These are phyloP conservation scores for Mortierella sp. DNA, from an alignment of 371 early-diverging fungal genomes.

Conservation along the genomic window DNA sequence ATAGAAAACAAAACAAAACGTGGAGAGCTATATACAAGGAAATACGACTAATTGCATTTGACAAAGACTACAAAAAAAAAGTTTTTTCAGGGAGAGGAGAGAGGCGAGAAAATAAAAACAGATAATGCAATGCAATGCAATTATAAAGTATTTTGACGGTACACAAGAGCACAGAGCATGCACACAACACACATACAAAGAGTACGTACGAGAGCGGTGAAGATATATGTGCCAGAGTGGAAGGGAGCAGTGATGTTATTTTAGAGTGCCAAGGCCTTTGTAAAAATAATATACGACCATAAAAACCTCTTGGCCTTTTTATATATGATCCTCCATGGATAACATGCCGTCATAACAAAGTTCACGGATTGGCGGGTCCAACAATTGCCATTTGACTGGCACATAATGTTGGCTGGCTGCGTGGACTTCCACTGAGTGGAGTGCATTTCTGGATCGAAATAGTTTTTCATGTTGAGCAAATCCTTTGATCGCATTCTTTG, in stretches of 20 bases:
- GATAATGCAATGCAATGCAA: constrained; percentile 7
- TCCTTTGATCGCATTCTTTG: not conserved
- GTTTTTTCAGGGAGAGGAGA: not conserved
- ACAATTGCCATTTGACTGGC: not conserved
- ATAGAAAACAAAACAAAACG: constrained; percentile 5
- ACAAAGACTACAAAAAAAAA: not conserved
- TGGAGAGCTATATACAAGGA: constrained; percentile 3
- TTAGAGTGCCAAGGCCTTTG: no score
- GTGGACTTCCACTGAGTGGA: not conserved
- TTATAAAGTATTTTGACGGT: not conserved
- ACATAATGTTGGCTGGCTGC: not conserved
- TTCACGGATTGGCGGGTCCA: constrained; percentile 1
- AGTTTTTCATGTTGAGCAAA: not conserved
- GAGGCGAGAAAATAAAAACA: not conserved
- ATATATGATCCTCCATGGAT: no score
- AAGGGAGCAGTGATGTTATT: no score
- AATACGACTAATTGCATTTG: not conserved
- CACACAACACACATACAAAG: no score
- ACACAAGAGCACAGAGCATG: constrained; percentile 8
- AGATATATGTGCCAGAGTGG: no score
- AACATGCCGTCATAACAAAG: constrained; percentile 2
- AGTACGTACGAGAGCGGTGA: no score
- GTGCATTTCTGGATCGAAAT: not conserved
- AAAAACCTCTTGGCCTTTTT: no score
- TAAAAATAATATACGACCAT: no score